Evolutionary conservation across 106 monocot species (phyloP).

Genomic region (Posidonia australis): DNA sequence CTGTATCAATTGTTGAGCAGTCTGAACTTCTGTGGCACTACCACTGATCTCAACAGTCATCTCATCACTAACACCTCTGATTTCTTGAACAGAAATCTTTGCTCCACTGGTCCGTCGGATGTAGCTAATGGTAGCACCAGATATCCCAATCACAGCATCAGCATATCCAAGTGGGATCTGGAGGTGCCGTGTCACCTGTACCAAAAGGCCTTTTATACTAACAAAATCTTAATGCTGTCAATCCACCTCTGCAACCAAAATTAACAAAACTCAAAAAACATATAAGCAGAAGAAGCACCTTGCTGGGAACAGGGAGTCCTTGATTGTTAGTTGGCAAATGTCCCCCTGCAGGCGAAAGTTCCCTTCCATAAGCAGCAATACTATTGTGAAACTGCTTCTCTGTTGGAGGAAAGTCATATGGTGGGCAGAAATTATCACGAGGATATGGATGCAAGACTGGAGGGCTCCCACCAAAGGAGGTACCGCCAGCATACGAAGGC

Average conservation of each 20-base stretch:
- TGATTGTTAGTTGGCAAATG: slow-evolving; percentile 26
- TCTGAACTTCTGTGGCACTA: slow-evolving; percentile 57
- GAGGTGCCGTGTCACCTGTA: slow-evolving; percentile 74
- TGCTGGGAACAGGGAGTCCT: neutral
- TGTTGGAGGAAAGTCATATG: slow-evolving; percentile 38
- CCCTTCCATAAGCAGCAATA: slow-evolving; percentile 61
- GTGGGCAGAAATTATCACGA: slow-evolving; percentile 52
- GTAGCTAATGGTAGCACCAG: slow-evolving; percentile 83
- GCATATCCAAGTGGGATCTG: slow-evolving; percentile 85
- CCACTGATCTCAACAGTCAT: slow-evolving; percentile 91
- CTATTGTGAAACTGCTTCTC: slow-evolving; percentile 63
- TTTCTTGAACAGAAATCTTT: slow-evolving; percentile 78
- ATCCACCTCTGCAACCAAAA: neutral
- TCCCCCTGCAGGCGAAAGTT: slow-evolving; percentile 30
- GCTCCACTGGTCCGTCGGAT: slow-evolving; percentile 93
- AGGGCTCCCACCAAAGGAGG: slow-evolving; percentile 37
- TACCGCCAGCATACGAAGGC: slow-evolving; percentile 34
- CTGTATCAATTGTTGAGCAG: slow-evolving; percentile 79
- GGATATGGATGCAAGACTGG: slow-evolving; percentile 39
- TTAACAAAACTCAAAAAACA: neutral
- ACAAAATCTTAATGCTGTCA: neutral
- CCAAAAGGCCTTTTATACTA: neutral
- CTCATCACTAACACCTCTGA: slow-evolving; percentile 65
- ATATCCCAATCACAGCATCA: slow-evolving; percentile 75
- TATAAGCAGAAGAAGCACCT: neutral